Evolutionary conservation across 768 basidiomycete genomes (phyloP).

Genomic region (Cystobasidium tubakii): DNA sequence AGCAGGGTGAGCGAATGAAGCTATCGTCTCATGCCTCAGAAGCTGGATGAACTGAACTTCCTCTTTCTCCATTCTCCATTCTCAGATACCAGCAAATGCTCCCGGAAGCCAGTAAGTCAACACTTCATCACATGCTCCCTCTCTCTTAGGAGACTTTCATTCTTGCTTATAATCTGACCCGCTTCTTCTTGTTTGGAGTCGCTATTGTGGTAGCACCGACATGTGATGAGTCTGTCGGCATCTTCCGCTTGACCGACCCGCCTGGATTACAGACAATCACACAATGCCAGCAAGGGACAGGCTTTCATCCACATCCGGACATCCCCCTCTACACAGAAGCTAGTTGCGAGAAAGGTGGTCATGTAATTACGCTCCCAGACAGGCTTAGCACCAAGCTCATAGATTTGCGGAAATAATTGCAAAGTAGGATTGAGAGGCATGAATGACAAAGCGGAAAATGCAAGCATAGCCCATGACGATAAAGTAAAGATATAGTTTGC

Average conservation of each 20-base stretch:
- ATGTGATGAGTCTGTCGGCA: neutral
- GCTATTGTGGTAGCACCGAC: neutral
- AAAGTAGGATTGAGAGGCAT: neutral
- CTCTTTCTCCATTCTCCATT: no score
- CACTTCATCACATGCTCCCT: neutral
- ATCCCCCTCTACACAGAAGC: neutral
- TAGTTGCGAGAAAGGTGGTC: neutral
- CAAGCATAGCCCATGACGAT: no score
- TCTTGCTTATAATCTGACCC: neutral
- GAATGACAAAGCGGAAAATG: neutral
- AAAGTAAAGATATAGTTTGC: neutral
- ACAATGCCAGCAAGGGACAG: neutral
- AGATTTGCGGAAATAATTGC: neutral
- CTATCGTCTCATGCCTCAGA: no score
- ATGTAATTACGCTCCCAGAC: neutral
- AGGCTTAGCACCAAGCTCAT: neutral
- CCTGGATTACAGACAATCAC: neutral
- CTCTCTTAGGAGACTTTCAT: no score
- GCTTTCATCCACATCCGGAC: slow-evolving; percentile 11
- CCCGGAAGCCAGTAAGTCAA: slow-evolving; percentile 18
- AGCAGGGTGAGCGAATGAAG: no score
- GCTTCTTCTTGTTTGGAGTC: neutral
- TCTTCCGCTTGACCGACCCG: slow-evolving; percentile 17
- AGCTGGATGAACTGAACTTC: no score
- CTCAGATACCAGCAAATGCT: slow-evolving; percentile 23